Evolutionary conservation across 495 filamentous ascomycete genomes (phyloP).

Genomic region (Trichoderma reesei): DNA sequence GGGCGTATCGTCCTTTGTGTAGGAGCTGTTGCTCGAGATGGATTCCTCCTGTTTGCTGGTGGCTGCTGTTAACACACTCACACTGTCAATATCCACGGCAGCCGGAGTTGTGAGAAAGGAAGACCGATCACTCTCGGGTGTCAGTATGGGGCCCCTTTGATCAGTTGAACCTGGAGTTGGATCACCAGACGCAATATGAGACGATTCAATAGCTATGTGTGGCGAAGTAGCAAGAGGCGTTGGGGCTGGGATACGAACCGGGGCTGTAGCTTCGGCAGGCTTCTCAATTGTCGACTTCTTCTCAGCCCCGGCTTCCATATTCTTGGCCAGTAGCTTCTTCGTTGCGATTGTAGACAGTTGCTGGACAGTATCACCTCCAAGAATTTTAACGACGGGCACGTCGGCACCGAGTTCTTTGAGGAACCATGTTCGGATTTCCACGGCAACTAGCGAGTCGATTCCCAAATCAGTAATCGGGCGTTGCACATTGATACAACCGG

Average conservation of each 20-base stretch:
- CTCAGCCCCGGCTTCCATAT: constrained; percentile 9
- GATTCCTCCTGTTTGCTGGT: no score
- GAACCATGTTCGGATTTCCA: constrained; percentile 38
- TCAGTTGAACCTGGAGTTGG: no score
- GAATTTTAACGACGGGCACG: constrained; percentile 43
- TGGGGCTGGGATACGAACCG: no score
- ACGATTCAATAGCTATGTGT: no score
- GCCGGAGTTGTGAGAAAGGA: background rate
- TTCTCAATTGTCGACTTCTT: background rate
- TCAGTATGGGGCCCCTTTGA: no score
- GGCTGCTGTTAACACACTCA: no score
- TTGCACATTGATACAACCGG: background rate
- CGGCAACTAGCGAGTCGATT: constrained; percentile 41
- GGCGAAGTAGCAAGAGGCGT: no score
- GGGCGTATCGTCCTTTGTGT: no score
- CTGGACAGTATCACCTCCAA: constrained; percentile 30
- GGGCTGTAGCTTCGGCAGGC: no score
- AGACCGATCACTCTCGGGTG: background rate
- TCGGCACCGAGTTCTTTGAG: constrained; percentile 33
- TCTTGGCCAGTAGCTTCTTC: background rate
- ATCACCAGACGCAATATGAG: no score
- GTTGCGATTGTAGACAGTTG: constrained; percentile 13
- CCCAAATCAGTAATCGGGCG: constrained; percentile 16
- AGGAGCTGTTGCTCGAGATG: no score
- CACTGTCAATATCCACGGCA: no score